These are phyloP conservation scores for Skeletonema marinoi DNA, from an alignment of 108 stramenopile genomes.

Conservation along the genomic window DNA sequence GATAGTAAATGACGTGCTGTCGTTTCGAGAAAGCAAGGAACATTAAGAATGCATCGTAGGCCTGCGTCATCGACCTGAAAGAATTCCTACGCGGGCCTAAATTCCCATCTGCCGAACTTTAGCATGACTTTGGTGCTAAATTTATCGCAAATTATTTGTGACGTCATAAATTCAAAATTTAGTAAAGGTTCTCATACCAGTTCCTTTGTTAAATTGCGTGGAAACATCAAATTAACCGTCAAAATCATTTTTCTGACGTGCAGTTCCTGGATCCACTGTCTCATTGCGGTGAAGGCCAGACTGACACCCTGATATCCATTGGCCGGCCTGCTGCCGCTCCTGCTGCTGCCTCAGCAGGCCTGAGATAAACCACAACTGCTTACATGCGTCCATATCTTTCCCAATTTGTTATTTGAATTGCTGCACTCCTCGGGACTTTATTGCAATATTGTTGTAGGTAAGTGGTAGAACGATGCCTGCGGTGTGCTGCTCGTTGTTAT, in stretches of 20 bases:
- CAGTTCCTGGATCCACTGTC: neutral
- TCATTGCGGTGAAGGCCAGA: neutral
- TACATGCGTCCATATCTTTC: neutral
- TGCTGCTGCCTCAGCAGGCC: neutral
- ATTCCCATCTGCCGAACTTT: neutral
- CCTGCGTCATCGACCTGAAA: neutral
- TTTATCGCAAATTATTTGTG: slow-evolving; percentile 1
- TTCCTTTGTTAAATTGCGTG: neutral
- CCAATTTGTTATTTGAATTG: neutral
- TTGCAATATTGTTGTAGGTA: neutral
- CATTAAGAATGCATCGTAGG: neutral
- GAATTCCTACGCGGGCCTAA: neutral
- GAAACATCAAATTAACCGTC: neutral
- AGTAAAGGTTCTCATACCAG: neutral
- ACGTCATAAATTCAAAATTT: neutral
- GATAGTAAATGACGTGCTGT: neutral
- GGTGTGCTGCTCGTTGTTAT: neutral
- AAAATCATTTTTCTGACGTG: neutral
- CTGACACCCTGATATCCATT: neutral
- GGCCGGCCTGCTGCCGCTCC: neutral
- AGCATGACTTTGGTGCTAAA: neutral
- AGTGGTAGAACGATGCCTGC: neutral
- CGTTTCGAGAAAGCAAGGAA: neutral
- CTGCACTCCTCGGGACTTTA: too few relatives aligned
- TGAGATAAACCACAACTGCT: neutral